Percentiles rank a stretch among this genome's conserved stretches.
phyloP scores from a whole-genome alignment of 2,329 filamentous ascomycete species.

The Botryosphaeria dothidea region DNA sequence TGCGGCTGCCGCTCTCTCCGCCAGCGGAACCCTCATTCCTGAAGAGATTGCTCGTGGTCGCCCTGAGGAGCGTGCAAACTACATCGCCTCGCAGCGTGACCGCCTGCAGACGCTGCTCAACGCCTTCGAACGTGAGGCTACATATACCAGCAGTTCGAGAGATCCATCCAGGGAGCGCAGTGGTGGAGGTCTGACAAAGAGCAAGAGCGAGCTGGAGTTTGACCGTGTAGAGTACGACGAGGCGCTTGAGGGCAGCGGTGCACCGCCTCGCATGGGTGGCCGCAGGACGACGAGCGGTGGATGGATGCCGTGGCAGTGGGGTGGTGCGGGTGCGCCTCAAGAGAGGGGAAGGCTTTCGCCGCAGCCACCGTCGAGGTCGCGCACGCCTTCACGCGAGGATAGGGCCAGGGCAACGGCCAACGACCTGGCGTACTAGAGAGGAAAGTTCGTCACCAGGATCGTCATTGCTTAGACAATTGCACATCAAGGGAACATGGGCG shows the following conservation, averaged over 20 bases:
- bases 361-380: conserved; percentile 5
- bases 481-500: neutral
- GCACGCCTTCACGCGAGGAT: conserved; percentile 17
- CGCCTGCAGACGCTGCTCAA: conserved; percentile 71
- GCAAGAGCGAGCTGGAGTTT: conserved; percentile 84
- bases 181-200: conserved; percentile 66
- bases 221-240: conserved; percentile 79
- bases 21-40: conserved; percentile 68
- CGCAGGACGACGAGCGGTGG: conserved; percentile 35
- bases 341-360: neutral
- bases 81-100: conserved; percentile 78
- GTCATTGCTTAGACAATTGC: neutral
- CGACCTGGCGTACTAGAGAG: conserved; percentile 18
- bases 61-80: conserved; percentile 67
- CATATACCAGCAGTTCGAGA: conserved; percentile 36
- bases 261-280: conserved; percentile 27
- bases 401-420: conserved; percentile 13
- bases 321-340: neutral
- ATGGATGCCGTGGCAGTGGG: conserved; percentile 56
- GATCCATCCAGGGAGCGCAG: conserved; percentile 50
- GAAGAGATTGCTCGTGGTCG: conserved; percentile 61
- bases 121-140: conserved; percentile 77
- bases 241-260: conserved; percentile 55
- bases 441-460: neutral
- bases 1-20: conserved; percentile 54